These are phyloP conservation scores for Cytospora piceae DNA, from an alignment of 2,329 filamentous ascomycete species.

Conservation along the genomic window DNA sequence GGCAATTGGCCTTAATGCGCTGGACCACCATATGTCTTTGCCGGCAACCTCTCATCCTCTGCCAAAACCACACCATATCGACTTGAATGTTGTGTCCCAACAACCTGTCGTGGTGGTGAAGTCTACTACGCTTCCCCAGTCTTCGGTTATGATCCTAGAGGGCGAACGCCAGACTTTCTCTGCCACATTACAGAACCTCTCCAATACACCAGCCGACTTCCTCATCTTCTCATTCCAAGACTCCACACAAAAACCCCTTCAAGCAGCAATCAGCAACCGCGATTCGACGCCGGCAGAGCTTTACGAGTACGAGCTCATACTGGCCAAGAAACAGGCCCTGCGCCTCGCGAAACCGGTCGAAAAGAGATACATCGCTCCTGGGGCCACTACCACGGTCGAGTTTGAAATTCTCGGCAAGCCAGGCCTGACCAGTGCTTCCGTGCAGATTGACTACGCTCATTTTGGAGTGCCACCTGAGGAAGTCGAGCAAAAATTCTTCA, in stretches of 20 bases:
- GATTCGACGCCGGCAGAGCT: slow-evolving; percentile 78
- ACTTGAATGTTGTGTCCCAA: slow-evolving; percentile 74
- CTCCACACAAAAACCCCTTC: slow-evolving; percentile 78
- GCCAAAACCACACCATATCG: slow-evolving; percentile 56
- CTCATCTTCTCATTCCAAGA: slow-evolving; percentile 88
- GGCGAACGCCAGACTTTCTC: slow-evolving; percentile 80
- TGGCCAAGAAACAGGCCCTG: slow-evolving; percentile 74
- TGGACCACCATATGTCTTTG: slow-evolving; percentile 50
- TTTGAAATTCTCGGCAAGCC: slow-evolving; percentile 87
- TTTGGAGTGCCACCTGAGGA: slow-evolving; percentile 73
- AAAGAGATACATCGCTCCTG: slow-evolving; percentile 66
- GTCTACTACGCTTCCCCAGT: slow-evolving; percentile 78
- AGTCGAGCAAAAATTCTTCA: slow-evolving; percentile 76
- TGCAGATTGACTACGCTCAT: slow-evolving; percentile 86
- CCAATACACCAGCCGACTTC: slow-evolving; percentile 77
- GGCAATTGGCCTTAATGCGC: slow-evolving; percentile 65
- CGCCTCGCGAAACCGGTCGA: slow-evolving; percentile 57
- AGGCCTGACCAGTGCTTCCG: slow-evolving; percentile 75
- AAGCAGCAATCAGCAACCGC: slow-evolving; percentile 73
- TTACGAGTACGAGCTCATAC: slow-evolving; percentile 82
- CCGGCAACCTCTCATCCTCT: slow-evolving; percentile 40
- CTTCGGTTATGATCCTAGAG: slow-evolving; percentile 89
- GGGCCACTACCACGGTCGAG: slow-evolving; percentile 70
- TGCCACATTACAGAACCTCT: slow-evolving; percentile 79
- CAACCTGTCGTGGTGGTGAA: slow-evolving; percentile 80